Evolutionary conservation across 176 grass and related monocot species (phyloP).

Genomic region (barley (Hordeum vulgare)): DNA sequence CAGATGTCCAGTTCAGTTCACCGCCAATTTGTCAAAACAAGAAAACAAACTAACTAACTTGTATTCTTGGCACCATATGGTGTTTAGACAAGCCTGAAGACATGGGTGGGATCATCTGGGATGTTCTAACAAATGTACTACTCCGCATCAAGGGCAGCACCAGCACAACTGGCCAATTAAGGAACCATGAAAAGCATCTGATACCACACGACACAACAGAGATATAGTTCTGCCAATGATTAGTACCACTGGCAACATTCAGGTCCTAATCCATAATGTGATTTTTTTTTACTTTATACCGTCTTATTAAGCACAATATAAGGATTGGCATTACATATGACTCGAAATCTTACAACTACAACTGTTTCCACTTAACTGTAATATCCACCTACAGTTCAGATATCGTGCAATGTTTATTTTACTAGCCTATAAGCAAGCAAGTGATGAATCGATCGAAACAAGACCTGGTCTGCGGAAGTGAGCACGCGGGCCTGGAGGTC

Average conservation of each 20-base stretch:
- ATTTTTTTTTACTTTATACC: not conserved
- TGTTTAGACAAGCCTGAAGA: not conserved
- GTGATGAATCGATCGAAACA: not conserved
- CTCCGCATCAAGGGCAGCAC: not conserved
- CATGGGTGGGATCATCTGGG: not conserved
- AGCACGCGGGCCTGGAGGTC: conserved; percentile 69
- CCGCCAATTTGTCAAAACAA: not conserved
- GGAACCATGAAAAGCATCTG: not conserved
- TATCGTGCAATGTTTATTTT: not conserved
- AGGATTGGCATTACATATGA: not conserved
- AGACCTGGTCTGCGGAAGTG: conserved; percentile 28
- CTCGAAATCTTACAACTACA: not conserved
- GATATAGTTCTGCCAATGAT: not conserved
- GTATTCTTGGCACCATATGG: not conserved
- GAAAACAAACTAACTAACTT: not conserved
- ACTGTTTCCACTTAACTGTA: not conserved
- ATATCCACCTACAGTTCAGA: not conserved
- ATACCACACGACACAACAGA: not conserved
- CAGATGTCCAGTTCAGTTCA: not conserved
- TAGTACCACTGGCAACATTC: not conserved
- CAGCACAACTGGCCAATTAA: not conserved
- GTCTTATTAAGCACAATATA: not conserved
- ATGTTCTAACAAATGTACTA: not conserved
- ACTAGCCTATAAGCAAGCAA: not conserved
- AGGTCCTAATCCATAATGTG: not conserved